Conservation (phyloP, 352 stramenopile species). For the Phytophthora pseudosyringae region DNA sequence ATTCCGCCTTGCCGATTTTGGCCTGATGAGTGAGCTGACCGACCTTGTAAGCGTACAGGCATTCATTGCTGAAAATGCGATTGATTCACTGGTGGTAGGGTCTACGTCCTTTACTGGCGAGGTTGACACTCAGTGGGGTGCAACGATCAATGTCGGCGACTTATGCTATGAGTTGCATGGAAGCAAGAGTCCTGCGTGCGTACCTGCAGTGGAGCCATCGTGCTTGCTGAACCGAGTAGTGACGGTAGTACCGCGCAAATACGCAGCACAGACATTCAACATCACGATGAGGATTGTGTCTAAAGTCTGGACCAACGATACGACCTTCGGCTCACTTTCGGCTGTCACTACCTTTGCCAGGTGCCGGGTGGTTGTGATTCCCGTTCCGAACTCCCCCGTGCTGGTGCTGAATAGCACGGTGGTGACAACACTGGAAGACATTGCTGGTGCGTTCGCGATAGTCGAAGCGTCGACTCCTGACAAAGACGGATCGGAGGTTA, state of each 20-base stretch:
- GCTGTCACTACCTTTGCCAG: slow-evolving; percentile 27
- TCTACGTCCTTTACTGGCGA: slow-evolving; percentile 17
- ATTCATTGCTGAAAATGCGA: slow-evolving; percentile 10
- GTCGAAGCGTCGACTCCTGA: slow-evolving; percentile 49
- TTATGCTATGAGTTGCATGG: slow-evolving; percentile 26
- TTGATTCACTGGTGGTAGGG: slow-evolving; percentile 31
- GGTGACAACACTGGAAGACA: slow-evolving; percentile 44
- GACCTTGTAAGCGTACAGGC: slow-evolving; percentile 37
- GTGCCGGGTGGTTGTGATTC: slow-evolving; percentile 44
- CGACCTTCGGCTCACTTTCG: slow-evolving; percentile 32
- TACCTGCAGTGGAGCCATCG: slow-evolving; percentile 13
- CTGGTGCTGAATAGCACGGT: slow-evolving; percentile 38
- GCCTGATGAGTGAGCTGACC: slow-evolving; percentile 28
- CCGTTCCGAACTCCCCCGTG: slow-evolving; percentile 44
- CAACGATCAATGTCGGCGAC: slow-evolving; percentile 14
- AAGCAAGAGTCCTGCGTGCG: slow-evolving; percentile 13
- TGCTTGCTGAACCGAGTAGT: slow-evolving; percentile 33
- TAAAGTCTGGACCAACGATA: slow-evolving; percentile 19
- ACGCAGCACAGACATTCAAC: slow-evolving; percentile 47
- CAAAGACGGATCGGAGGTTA: slow-evolving; percentile 52
- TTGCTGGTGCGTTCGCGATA: slow-evolving; percentile 39
- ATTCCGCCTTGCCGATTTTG: slow-evolving; percentile 41
- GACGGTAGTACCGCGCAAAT: slow-evolving; percentile 43
- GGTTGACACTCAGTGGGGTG: slow-evolving; percentile 13
- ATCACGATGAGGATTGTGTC: slow-evolving; percentile 42